These are phyloP conservation scores for Spinacia oleracea DNA, from an alignment of 179 eudicot genomes.

Conservation along the genomic window DNA sequence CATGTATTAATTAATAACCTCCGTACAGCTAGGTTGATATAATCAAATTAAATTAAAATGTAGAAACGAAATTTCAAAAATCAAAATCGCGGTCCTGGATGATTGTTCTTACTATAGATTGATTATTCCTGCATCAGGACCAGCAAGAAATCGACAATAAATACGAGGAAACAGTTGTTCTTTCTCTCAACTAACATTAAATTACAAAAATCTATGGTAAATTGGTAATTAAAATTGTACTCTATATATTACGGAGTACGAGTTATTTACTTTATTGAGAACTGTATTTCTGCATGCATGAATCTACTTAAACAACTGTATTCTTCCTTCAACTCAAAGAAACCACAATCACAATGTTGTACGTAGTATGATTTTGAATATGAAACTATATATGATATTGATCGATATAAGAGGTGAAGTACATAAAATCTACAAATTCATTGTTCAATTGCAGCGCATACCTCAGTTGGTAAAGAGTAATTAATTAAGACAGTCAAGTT, in stretches of 20 bases:
- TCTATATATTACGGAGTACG: not conserved
- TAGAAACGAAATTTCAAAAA: no score
- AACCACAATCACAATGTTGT: not conserved
- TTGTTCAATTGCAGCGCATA: no score
- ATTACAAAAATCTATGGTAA: not conserved
- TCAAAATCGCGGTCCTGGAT: not conserved
- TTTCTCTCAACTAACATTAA: not conserved
- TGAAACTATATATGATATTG: no score
- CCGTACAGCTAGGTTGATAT: no score
- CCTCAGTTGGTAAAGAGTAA: no score
- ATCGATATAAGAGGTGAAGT: not conserved
- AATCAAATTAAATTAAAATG: no score
- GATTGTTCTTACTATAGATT: no score
- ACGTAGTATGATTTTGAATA: no score
- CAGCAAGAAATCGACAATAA: no score
- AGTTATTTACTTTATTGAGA: not conserved
- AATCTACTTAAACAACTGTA: not conserved
- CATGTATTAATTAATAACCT: no score
- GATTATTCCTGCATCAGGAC: not conserved
- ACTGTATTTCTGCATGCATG: not conserved
- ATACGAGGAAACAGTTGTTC: not conserved
- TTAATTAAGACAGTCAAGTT: no score
- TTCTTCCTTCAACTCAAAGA: not conserved
- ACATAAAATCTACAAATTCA: not conserved
- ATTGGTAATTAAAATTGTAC: no score